Base-by-base conservation (phyloP, 2,329 filamentous ascomycete genomes). In the Claviceps sp. region DNA sequence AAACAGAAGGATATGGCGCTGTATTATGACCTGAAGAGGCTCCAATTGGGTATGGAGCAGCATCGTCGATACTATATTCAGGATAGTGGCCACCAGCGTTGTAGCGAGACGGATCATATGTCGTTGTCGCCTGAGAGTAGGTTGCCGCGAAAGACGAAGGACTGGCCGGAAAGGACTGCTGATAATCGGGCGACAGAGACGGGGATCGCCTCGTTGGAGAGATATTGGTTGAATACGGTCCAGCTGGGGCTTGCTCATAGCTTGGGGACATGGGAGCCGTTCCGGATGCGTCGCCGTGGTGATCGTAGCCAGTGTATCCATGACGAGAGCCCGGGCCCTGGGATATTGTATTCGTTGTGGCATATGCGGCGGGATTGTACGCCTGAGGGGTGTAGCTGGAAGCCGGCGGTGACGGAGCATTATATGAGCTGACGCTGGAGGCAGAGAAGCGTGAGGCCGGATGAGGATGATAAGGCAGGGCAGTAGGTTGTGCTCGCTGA, bases 281-380 rank as follows among this genome's bases (percentile, higher is more conserved):
- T 37, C 64, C 57, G 46, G 71, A 63, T 41, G 62, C 64, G 58
- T 76, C 73, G 56, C 62, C 62, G 56, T 72, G 70, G 45, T 64
- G 64, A 54, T 76, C 76, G 26, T 41, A 11, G 51, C 61, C 67
- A 56, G 61, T 69, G 58, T 74, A 74, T 30, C 73, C 74, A 47
- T 72, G 66, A 53, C 78, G 73, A 1, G 75, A 74, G 46, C 72
- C 64, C 51, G 75, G 74, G 44, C 77, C 70, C 58, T 80, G 77
- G 11, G 74, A 73, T 14, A 63, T 60, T 30, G 63, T 63, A 26
- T 73, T 67, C 38, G 53, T 44, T 56, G 63, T 68, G 50, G 76
- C 76, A 65, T 82, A 82, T 48, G 77, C 77, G 43, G 78, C 77
- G 26, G 78, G 78, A 59, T 81, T 81, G 63, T 82, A 81, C 38